These are phyloP conservation scores for Diaporthe vexans DNA, from an alignment of 2,329 filamentous ascomycete species.

Conservation along the genomic window DNA sequence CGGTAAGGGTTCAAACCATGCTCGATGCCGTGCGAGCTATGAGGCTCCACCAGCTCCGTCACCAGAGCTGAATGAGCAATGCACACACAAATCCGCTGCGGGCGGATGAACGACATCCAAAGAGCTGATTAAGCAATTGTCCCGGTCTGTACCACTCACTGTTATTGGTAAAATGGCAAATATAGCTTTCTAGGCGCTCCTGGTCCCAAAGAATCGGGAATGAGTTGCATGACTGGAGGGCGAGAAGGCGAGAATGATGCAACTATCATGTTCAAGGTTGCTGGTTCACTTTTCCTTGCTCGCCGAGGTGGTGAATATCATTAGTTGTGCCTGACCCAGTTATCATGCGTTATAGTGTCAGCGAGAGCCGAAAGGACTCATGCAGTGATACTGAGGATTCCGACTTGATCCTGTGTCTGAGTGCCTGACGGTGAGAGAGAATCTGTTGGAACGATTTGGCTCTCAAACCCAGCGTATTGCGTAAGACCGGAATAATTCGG, in stretches of 20 bases:
- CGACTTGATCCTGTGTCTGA: background rate
- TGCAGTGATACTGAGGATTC: background rate
- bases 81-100: background rate
- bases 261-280: background rate
- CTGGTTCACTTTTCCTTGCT: too few relatives aligned
- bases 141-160: background rate
- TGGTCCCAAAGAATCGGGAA: background rate
- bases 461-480: slow-evolving; percentile 36
- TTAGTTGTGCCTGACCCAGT: background rate
- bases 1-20: background rate
- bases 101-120: background rate
- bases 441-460: slow-evolving; percentile 1
- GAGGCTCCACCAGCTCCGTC: background rate
- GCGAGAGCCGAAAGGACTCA: background rate
- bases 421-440: slow-evolving; percentile 29
- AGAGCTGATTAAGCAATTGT: background rate
- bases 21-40: background rate
- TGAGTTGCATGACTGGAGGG: background rate
- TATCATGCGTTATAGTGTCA: background rate
- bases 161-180: background rate
- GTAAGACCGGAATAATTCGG: slow-evolving; percentile 23
- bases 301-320: background rate
- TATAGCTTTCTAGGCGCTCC: background rate
- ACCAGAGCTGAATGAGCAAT: background rate
- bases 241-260: background rate